These are phyloP conservation scores for Camellia granthamiana DNA, from an alignment of 148 eudicot species.

Conservation along the genomic window DNA sequence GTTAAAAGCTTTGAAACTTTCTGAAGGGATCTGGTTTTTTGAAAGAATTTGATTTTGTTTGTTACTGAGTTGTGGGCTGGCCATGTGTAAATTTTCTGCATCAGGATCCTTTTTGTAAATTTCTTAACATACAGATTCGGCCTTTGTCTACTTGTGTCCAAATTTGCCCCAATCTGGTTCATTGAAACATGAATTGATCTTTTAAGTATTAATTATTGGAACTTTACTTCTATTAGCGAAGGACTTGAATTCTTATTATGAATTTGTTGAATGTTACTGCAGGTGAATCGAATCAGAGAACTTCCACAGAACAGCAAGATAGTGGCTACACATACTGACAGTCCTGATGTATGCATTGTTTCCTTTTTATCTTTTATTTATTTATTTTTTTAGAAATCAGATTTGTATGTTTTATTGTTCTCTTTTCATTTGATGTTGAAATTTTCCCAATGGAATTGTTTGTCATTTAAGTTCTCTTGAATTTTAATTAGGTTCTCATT, in stretches of 20 bases:
- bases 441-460: not conserved
- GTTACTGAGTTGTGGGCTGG: not conserved
- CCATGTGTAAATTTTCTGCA: not conserved
- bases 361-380: not conserved
- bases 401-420: slow-evolving; percentile 1
- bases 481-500: slow-evolving; percentile 59
- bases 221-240: not conserved
- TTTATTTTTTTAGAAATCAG: not conserved
- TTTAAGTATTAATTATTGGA: not conserved
- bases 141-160: not conserved
- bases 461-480: slow-evolving; percentile 7
- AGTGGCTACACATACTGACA: slow-evolving; percentile 96
- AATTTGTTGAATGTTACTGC: slow-evolving; percentile 17
- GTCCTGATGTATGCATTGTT: slow-evolving; percentile 66
- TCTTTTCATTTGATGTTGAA: not conserved
- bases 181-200: not conserved
- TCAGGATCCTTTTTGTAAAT: not conserved
- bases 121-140: not conserved
- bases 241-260: not conserved
- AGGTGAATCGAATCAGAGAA: slow-evolving; percentile 96
- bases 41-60: not conserved
- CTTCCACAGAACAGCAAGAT: slow-evolving; percentile 91
- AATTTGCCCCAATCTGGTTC: not conserved
- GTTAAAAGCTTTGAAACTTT: not conserved
- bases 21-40: not conserved